Evolutionary conservation across 2,329 filamentous ascomycete species (phyloP).

Genomic region (Clonostachys rosea): DNA sequence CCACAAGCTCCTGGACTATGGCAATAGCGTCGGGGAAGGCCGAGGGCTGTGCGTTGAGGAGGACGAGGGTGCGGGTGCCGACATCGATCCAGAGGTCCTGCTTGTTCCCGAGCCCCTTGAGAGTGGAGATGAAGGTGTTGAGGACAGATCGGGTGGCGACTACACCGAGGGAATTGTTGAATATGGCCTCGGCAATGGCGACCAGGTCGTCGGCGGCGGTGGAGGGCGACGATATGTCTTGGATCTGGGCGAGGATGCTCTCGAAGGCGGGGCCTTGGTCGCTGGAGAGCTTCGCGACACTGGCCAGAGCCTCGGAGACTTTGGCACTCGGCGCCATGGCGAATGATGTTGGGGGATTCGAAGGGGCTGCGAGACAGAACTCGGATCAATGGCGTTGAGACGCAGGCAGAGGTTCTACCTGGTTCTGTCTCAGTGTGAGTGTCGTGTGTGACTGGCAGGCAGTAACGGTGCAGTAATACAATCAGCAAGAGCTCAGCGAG

Average conservation of each 20-base stretch:
- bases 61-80: constrained; percentile 66
- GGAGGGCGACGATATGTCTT: constrained; percentile 29
- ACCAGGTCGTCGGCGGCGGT: constrained; percentile 53
- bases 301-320: constrained; percentile 36
- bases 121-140: constrained; percentile 57
- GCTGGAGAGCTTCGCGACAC: constrained; percentile 24
- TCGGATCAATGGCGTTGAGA: constrained; percentile 2
- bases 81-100: constrained; percentile 69
- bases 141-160: constrained; percentile 72
- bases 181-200: constrained; percentile 62
- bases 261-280: constrained; percentile 43
- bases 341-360: not conserved
- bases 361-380: not conserved
- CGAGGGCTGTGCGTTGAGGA: constrained; percentile 57
- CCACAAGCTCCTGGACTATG: constrained; percentile 72
- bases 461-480: no score
- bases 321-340: constrained; percentile 31
- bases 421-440: no score
- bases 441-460: no score
- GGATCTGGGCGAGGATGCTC: constrained; percentile 36
- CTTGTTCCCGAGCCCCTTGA: constrained; percentile 51
- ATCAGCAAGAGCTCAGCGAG: no score
- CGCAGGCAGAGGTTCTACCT: not conserved
- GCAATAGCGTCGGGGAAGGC: constrained; percentile 82
- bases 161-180: constrained; percentile 67